Conservation (phyloP, 176 grass and related monocot species). For the Phragmites australis region DNA sequence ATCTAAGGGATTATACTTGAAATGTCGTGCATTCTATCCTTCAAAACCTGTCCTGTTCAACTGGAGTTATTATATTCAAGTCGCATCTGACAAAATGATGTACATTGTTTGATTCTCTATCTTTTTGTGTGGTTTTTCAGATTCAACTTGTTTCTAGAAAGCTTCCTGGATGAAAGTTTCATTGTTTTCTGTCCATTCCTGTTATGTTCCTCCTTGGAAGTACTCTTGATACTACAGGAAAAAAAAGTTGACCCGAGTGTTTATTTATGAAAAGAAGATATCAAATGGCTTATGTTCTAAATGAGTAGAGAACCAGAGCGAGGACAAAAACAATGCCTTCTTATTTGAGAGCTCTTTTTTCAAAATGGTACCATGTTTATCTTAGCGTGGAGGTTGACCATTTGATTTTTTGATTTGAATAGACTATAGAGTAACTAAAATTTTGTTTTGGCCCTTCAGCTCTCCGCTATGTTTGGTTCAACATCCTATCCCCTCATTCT, state of each 20-base stretch:
- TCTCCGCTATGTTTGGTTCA: too few relatives aligned
- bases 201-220: slow-evolving; percentile 1
- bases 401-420: too few relatives aligned
- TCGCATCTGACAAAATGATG: not conserved
- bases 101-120: not conserved
- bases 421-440: too few relatives aligned
- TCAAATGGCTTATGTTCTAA: not conserved
- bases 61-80: not conserved
- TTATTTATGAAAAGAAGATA: not conserved
- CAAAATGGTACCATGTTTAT: too few relatives aligned
- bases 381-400: too few relatives aligned
- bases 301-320: not conserved
- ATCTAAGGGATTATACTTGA: not conserved
- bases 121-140: not conserved
- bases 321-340: not conserved
- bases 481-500: not conserved
- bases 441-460: too few relatives aligned
- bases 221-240: not conserved
- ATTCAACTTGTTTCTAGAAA: not conserved
- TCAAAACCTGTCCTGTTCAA: not conserved
- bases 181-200: not conserved
- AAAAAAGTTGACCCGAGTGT: not conserved
- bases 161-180: not conserved
- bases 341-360: too few relatives aligned
- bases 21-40: not conserved